A percentile compares a stretch with the other conserved stretches of the same genome.
phyloP scores from a whole-genome alignment of 305 asterid species.

The Fraxinus albicans region DNA sequence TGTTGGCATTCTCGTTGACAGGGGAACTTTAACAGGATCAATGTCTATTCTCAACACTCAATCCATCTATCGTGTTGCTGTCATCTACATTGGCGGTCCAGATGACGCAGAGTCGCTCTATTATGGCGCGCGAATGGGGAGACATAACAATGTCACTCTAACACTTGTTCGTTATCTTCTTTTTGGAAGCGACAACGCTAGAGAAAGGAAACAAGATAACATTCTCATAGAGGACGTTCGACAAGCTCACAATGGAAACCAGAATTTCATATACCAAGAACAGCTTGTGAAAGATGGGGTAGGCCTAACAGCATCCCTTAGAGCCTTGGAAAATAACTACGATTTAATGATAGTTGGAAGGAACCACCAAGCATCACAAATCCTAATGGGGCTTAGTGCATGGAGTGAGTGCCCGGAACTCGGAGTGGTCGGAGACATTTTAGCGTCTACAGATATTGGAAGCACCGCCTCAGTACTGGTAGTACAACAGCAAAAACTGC shows the following conservation, averaged over 20 bases:
- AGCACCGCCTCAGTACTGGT: conserved; percentile 70
- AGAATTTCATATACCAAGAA: conserved; percentile 50
- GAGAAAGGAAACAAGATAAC: conserved; percentile 49
- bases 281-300: conserved; percentile 71
- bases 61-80: conserved; percentile 24
- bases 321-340: conserved; percentile 39
- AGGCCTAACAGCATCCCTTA: conserved; percentile 53
- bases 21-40: conserved; percentile 37
- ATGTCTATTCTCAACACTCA: conserved; percentile 25
- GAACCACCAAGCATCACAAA: conserved; percentile 33
- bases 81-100: conserved; percentile 55
- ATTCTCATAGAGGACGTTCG: neutral
- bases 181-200: conserved; percentile 53
- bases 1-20: conserved; percentile 63
- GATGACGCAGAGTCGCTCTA: conserved; percentile 78
- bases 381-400: conserved; percentile 53
- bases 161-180: conserved; percentile 64
- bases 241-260: neutral
- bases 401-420: conserved; percentile 91
- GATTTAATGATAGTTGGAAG: conserved; percentile 66
- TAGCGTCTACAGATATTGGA: conserved; percentile 60
- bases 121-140: conserved; percentile 63
- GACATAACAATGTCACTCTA: conserved; percentile 17
- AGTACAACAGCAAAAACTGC: conserved; percentile 66
- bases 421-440: conserved; percentile 71